Evolutionary conservation across 192 early-diverging fungal genomes (phyloP), one percentile per base, ranked within the genome.

Genomic region (Mortierella claussenii): DNA sequence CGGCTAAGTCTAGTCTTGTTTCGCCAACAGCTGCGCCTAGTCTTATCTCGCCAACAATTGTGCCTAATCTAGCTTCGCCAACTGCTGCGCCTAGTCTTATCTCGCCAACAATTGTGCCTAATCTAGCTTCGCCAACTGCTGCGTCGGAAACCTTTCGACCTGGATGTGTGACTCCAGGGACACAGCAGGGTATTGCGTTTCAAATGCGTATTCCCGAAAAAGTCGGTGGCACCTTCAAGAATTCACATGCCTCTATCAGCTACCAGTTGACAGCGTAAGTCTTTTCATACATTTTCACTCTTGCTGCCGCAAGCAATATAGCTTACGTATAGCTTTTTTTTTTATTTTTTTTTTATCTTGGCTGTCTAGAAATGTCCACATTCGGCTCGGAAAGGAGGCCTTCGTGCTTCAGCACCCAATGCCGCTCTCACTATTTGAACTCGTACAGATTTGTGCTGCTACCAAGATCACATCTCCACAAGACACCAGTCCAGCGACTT

Each of bases 261-360:
- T 76, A 76, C 18, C 63, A 66, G 12, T 36, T 76, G 9, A 76
- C 63, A 10, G 71, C 71, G 71, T 76, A 66, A 51, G 70, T 55
- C 6, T 33, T 1, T 31, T 68, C 31, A 13, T 49, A 2, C 9
- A 46, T n/a, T 36, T 30, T 45, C 13, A 49, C 17, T 21, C 5
- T 65, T 36, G 21, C 5, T 32, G n/a, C n/a, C n/a, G n/a, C n/a
- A n/a, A n/a, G n/a, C n/a, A n/a, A n/a, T n/a, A n/a, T n/a, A n/a
- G n/a, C n/a, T n/a, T n/a, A n/a, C n/a, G n/a, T n/a, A n/a, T n/a
- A n/a, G n/a, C n/a, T 20, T 10, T 55, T 21, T 56, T 43, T n/a
- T 44, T 11, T 51, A 15, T 40, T 56, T 43, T n/a, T 32, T 10
- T 51, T 3, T 28, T 31, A n/a, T 8, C 8, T 15, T 17, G 27